Percentiles rank a stretch among this genome's conserved stretches.
Conservation (phyloP, 176 grass and related monocot genomes). For the Oryza rufipogon region DNA sequence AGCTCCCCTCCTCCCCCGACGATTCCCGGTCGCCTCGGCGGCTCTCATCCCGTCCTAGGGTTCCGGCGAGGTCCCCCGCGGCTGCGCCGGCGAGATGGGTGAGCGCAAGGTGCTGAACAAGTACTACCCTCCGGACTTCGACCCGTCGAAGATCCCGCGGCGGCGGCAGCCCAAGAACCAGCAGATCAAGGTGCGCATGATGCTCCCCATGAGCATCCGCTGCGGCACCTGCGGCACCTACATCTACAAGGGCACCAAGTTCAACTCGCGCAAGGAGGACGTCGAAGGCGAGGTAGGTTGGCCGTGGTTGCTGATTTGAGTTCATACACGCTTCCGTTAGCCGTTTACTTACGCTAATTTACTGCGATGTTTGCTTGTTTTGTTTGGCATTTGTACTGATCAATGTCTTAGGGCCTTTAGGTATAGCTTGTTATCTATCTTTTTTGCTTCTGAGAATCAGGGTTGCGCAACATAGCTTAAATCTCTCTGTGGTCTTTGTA, state of each 20-base stretch:
- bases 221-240: constrained; percentile 73
- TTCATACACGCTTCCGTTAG: neutral
- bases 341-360: neutral
- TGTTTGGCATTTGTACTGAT: neutral
- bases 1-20: no score
- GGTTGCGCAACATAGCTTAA: neutral
- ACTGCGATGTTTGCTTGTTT: neutral
- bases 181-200: constrained; percentile 85
- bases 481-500: neutral
- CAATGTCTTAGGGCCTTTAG: neutral
- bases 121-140: constrained; percentile 80
- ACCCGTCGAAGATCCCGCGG: constrained; percentile 73
- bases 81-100: constrained; percentile 37
- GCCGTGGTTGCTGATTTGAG: neutral
- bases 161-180: constrained; percentile 66
- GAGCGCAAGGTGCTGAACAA: constrained; percentile 79
- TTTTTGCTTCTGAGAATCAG: neutral
- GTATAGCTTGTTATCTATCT: neutral
- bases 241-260: constrained; percentile 89
- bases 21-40: no score
- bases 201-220: constrained; percentile 84
- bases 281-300: constrained; percentile 57
- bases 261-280: constrained; percentile 86
- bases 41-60: neutral
- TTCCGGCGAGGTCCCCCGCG: constrained; percentile 12